Base-by-base conservation (phyloP, 495 filamentous ascomycete genomes). In the Penicillium macrosclerotiorum region DNA sequence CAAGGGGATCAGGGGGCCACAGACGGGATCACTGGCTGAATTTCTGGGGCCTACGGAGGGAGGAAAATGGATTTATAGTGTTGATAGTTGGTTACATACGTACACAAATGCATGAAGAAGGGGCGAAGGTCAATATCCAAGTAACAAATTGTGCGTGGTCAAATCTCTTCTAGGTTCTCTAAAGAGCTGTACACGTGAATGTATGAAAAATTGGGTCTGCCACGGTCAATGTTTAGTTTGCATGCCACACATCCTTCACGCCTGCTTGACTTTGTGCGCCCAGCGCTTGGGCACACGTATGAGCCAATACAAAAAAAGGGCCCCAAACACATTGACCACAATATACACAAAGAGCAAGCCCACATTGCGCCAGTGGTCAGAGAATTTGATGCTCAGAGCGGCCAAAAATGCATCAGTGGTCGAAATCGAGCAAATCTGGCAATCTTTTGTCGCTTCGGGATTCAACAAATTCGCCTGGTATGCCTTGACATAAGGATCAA, bases 251-350 rank as follows among this genome's bases (percentile, higher is more conserved):
- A 12, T 2, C 11, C 13, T 26, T 45, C 32, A 54, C 22, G 30
- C 48, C 55, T 74, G 62, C 55, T 72, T 70, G 42, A 56, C 53
- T 36, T 77, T 72, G 4, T 54, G 59, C 7, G 59, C 55, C 55
- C 68, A 72, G 49, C 73, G 79, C 76, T 90, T 90, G 12, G 88
- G 87, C 39, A 95, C 85, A 5, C 90, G 72, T 5, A 79, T 75
- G 41, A 90, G 62, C 85, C 86, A 95, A 66, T 95, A 96, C 13
- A 96, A 58, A 31, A 76, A 71, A 14, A 92, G 58, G 0, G 88
- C 89, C 17, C 63, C 83, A n/a, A 69, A 55, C 45, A 90, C 65
- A 62, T 96, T 96, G 67, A 93, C 88, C n/a, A 76, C 64, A 42
- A 92, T 74, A 55, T 83, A 94, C 0, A 69, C 81, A 65, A 75